Percentiles rank a stretch among this genome's conserved stretches.
These are phyloP conservation scores for Coemansia sp. DNA, from an alignment of 192 early-diverging fungal genomes.

Conservation along the genomic window DNA sequence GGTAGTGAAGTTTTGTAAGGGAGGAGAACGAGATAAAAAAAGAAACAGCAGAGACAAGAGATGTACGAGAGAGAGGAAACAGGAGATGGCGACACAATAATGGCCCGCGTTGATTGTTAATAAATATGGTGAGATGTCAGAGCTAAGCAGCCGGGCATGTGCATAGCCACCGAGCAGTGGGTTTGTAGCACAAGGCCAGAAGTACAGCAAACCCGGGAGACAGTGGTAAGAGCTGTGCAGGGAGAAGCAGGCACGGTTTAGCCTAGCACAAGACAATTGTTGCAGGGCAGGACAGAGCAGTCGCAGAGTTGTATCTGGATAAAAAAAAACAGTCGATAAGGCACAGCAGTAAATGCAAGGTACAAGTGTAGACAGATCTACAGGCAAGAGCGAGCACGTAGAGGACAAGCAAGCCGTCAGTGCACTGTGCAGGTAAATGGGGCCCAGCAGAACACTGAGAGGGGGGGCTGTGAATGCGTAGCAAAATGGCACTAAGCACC, in stretches of 20 bases:
- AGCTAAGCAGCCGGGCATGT: constrained; percentile 23
- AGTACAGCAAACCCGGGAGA: neutral
- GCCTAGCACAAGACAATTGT: neutral
- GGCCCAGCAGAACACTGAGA: neutral
- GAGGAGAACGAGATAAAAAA: constrained; percentile 13
- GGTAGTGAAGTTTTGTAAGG: constrained; percentile 2
- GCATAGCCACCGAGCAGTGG: constrained; percentile 15
- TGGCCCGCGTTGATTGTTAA: constrained; percentile 29
- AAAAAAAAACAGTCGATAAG: neutral
- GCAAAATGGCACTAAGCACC: neutral
- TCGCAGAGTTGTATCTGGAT: neutral
- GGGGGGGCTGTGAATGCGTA: neutral
- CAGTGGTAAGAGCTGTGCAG: constrained; percentile 1
- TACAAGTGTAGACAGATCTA: neutral
- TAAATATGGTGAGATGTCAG: constrained; percentile 39
- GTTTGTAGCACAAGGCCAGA: constrained; percentile 11
- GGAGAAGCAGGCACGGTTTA: neutral
- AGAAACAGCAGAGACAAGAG: constrained; percentile 15
- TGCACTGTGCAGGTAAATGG: neutral
- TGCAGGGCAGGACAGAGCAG: neutral
- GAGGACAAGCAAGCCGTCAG: neutral
- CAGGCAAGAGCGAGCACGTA: neutral
- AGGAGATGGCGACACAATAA: constrained; percentile 7
- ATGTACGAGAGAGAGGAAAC: constrained; percentile 6
- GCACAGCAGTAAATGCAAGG: neutral